Conservation (phyloP, 148 eudicot species). For the Polygonum maritimum region DNA sequence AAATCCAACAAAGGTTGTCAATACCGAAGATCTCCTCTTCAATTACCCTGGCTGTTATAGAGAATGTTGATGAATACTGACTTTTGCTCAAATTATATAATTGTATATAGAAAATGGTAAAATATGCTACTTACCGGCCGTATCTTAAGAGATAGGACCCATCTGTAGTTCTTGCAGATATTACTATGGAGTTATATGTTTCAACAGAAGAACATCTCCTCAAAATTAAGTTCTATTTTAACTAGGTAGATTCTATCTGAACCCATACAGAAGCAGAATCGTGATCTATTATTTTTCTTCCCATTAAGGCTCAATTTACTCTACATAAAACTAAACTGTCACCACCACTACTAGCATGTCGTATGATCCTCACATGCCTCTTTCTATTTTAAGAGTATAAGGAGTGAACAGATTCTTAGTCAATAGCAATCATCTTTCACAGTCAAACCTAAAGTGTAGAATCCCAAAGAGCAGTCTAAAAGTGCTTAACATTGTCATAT, state of each 20-base stretch:
- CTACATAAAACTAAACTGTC: background rate
- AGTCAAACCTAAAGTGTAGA: background rate
- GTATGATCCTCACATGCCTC: background rate
- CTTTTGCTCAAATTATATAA: background rate
- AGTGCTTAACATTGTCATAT: background rate
- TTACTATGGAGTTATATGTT: background rate
- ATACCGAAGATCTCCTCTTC: slow-evolving; percentile 88
- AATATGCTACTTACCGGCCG: background rate
- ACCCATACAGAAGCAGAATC: background rate
- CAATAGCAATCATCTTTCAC: background rate
- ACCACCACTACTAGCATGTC: background rate
- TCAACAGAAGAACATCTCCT: background rate
- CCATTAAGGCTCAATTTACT: background rate
- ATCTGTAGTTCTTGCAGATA: background rate
- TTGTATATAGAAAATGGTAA: background rate
- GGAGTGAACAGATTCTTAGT: background rate
- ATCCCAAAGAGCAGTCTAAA: background rate
- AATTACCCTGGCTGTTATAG: slow-evolving; percentile 58
- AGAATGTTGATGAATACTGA: background rate
- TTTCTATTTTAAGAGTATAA: background rate
- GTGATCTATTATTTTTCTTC: background rate
- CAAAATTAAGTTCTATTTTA: background rate
- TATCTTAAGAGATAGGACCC: background rate
- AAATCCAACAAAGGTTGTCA: slow-evolving; percentile 87
- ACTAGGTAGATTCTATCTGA: background rate